phyloP scores from a whole-genome alignment of 2,329 filamentous ascomycete genomes.

The Neofusicoccum laricinum region DNA sequence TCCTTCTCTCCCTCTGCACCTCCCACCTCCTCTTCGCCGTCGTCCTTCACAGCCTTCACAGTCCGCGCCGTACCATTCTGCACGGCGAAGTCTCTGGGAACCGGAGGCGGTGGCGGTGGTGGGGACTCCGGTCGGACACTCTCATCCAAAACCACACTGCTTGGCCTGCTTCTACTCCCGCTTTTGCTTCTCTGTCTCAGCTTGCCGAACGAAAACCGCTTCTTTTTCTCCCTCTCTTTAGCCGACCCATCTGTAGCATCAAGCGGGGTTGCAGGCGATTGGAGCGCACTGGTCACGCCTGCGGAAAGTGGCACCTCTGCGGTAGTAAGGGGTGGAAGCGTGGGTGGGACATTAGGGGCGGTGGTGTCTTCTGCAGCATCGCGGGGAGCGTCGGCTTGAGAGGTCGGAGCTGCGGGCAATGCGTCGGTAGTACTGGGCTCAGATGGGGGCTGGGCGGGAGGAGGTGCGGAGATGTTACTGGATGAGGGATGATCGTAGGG shows the following conservation, averaged over 20 bases:
- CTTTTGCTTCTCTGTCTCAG: constrained; percentile 2
- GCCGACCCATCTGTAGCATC: not conserved
- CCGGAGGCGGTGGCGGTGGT: not conserved
- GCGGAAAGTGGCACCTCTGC: not conserved
- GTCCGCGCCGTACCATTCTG: not conserved
- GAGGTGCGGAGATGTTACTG: not conserved
- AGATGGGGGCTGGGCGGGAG: not conserved
- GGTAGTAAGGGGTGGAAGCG: not conserved
- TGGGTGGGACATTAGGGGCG: not conserved
- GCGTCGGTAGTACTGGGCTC: not conserved
- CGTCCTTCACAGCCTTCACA: too few relatives aligned
- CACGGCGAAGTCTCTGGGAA: not conserved
- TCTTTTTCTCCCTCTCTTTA: constrained; percentile 5
- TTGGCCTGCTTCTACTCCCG: constrained; percentile 3
- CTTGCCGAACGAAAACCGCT: not conserved
- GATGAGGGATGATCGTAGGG: constrained; percentile 1
- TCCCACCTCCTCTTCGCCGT: not conserved
- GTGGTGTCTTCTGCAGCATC: not conserved
- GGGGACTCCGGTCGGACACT: not conserved
- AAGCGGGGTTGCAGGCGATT: not conserved
- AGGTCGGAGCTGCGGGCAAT: not conserved
- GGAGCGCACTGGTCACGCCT: not conserved
- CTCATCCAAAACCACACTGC: not conserved
- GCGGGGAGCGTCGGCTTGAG: not conserved
- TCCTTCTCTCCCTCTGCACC: not conserved